These are phyloP conservation scores for Fusarium veterinarium DNA, from an alignment of 2,329 filamentous ascomycete species.

Conservation along the genomic window DNA sequence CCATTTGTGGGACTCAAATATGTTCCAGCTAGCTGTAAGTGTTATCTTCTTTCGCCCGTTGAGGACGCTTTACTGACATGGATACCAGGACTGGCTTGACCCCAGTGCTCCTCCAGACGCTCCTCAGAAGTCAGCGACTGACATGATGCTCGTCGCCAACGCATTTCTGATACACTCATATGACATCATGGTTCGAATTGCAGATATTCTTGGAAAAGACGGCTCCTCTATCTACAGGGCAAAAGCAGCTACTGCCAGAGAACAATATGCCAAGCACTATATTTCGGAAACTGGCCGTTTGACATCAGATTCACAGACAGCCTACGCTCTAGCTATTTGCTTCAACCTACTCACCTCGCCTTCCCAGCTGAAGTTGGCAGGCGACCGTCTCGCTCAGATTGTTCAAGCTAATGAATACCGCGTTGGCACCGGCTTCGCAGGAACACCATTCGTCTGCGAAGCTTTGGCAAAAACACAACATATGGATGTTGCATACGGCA, in stretches of 20 bases:
- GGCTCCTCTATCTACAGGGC: conserved; percentile 24
- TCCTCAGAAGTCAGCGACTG: conserved; percentile 53
- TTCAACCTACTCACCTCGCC: accelerated
- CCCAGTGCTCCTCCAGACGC: conserved; percentile 54
- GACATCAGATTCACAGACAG: neutral
- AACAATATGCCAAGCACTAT: conserved; percentile 26
- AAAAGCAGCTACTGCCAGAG: conserved; percentile 31
- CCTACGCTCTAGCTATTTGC: neutral
- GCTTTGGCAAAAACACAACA: neutral
- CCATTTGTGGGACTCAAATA: neutral
- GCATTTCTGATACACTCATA: conserved; percentile 59
- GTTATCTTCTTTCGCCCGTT: too few relatives aligned
- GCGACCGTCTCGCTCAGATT: neutral
- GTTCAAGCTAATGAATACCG: neutral
- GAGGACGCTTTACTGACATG: too few relatives aligned
- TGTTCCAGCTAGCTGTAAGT: neutral
- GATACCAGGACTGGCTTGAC: conserved; percentile 57
- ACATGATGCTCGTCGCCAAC: conserved; percentile 55
- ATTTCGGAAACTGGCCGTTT: conserved; percentile 40
- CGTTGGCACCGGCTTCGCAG: neutral
- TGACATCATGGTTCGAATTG: conserved; percentile 50
- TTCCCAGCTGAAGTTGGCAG: neutral
- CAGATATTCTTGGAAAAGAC: conserved; percentile 43
- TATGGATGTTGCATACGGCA: neutral
- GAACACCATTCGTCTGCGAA: neutral